Evolutionary conservation across 306 rosid genomes (phyloP), one percentile per base, ranked within the genome.

Genomic region (Carpinus fangiana): DNA sequence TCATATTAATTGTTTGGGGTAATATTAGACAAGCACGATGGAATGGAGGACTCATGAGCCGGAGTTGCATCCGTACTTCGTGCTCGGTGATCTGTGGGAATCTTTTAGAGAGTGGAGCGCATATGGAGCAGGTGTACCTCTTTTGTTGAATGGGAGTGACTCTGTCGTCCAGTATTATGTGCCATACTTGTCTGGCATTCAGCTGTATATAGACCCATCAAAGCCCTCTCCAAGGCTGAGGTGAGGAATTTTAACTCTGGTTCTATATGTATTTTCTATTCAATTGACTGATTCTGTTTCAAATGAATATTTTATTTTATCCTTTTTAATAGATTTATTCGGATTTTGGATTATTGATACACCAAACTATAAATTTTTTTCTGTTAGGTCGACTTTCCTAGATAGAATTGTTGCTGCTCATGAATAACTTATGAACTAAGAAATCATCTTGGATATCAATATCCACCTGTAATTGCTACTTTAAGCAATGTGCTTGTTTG

Each of bases 61-160:
- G 1, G 91, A 89, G 72, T 79, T 84, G n/a, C 87, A 78, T 78
- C 97, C 97, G 0, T 90, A 89, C 84, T 93, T 87, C 83, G 85
- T 90, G 79, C 98, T 93, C 38, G 93, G 96, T 34, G 98, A 93
- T 76, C 82, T 93, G 70, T 93, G 96, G 98, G 97, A 90, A 26
- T 90, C 97, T 9, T 93, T 86, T 74, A 89, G 86, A 82, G 98
- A 93, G 73, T 91, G 97, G 97, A 93, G 98, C 69, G 97, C 93
- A 7, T 93, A 89, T 60, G 98, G 98, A 28, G 92, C 91, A 0
- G 98, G 96, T 68, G 97, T 91, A 21, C 97, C 98, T 43, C 84
- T 91, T 62, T 67, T 91, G 81, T 84, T 93, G 83, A 84, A 89
- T 83, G 97, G 97, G 66, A 86, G 82, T 74, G 92, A 91, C 81